Evolutionary conservation across 805 yeast species (phyloP), one percentile per base, ranked within the genome.

Genomic region (Kuraishia piskuri): DNA sequence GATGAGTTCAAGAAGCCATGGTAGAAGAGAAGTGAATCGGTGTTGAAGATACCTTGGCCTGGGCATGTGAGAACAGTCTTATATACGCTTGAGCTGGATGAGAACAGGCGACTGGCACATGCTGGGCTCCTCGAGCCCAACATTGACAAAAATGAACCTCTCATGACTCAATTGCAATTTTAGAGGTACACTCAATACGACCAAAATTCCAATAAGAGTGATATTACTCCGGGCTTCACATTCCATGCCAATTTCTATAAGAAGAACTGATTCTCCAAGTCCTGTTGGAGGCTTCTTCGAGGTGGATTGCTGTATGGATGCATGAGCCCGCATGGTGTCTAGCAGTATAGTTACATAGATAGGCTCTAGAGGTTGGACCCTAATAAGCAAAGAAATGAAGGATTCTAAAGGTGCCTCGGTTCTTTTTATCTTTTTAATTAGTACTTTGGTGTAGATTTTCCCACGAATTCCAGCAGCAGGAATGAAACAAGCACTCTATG

Each of bases 31-130:
- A 63, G 50, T 14, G 59, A 50, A 1, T 49, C 47, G 2, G 50
- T 48, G 45, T 60, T 57, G 54, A 63, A 58, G 24, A 59, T 58
- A 0, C 72, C 72, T 46, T 68, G 72, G 0, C 71, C 71, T 0
- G 71, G 70, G 53, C 61, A 63, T 2, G 67, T 61, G 7, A 57
- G 26, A 31, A 31, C 40, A 31, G 17, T 31, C 40, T 31, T 31
- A 10, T 31, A 12, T 12, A 10, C 2, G 55, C 52, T 44, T 31
- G 40, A 14, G 9, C n/a, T 31, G 40, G 40, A 31, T 14, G 40
- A 31, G 40, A 31, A 31, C 17, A 12, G 40, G 3, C 40, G 40
- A 12, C 40, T 6, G 4, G 17, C 14, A 25, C 10, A 25, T 6
- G 31, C 31, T 31, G 40, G n/a, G 3, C 40, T 31, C 40, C 17